Evolutionary conservation across 2,329 filamentous ascomycete genomes (phyloP).

Genomic region (Trichoderma cornu-damae): DNA sequence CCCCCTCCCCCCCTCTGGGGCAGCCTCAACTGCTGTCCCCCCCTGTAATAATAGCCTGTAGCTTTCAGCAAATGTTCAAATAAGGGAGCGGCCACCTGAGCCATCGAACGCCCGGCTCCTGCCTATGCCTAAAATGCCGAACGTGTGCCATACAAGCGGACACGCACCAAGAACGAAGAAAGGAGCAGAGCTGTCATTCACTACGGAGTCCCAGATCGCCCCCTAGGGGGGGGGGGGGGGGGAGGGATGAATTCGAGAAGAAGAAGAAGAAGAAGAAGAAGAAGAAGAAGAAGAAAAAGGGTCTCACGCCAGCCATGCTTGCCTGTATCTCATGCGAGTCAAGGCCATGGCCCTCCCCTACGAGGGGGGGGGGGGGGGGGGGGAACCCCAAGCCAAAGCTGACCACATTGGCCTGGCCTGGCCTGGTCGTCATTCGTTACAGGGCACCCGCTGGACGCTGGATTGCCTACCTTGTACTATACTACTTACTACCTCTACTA

Average conservation of each 20-base stretch:
- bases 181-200: neutral
- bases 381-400: neutral
- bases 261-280: neutral
- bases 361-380: too few relatives aligned
- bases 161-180: neutral
- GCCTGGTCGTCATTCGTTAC: too few relatives aligned
- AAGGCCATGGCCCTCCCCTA: constrained; percentile 1
- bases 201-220: neutral
- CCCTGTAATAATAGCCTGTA: constrained; percentile 3
- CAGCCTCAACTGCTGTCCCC: constrained; percentile 7
- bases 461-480: neutral
- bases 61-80: constrained; percentile 11
- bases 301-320: constrained; percentile 6
- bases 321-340: constrained; percentile 10
- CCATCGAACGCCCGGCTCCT: too few relatives aligned
- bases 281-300: neutral
- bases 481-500: neutral
- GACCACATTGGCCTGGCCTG: neutral
- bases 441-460: too few relatives aligned
- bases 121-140: too few relatives aligned
- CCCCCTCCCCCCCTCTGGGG: neutral
- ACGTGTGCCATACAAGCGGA: neutral
- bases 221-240: too few relatives aligned
- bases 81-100: constrained; percentile 2
- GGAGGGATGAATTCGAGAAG: neutral